These are phyloP conservation scores for Rhynchospora pubera DNA, from an alignment of 176 grass and related monocot genomes.

Conservation along the genomic window DNA sequence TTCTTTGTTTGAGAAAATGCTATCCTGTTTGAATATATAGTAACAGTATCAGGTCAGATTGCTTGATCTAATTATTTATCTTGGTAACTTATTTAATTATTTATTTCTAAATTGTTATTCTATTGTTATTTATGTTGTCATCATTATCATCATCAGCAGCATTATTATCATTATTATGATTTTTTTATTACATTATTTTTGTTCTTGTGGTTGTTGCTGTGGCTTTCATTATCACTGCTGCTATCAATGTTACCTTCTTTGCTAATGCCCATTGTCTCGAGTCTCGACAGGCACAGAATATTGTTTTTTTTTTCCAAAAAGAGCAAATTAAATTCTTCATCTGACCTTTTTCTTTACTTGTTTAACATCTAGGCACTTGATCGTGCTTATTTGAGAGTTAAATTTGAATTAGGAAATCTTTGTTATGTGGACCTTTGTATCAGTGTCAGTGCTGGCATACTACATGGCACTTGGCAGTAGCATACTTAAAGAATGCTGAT, in stretches of 20 bases:
- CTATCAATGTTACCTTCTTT: not conserved
- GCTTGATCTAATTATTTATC: not conserved
- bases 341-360: not conserved
- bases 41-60: not conserved
- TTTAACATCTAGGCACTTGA: not conserved
- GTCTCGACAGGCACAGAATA: too few relatives aligned
- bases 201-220: too few relatives aligned
- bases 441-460: not conserved
- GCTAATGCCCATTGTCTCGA: not conserved
- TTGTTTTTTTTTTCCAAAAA: too few relatives aligned
- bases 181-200: too few relatives aligned
- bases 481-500: not conserved
- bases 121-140: not conserved
- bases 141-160: not conserved
- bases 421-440: not conserved
- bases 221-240: not conserved
- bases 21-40: conserved; percentile 20
- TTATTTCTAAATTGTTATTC: not conserved
- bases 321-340: too few relatives aligned
- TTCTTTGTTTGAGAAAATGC: conserved; percentile 20
- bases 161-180: not conserved
- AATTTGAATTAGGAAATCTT: not conserved
- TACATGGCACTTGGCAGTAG: not conserved
- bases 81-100: not conserved
- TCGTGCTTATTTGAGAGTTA: not conserved